Percentiles rank a stretch among this genome's conserved stretches.
These are phyloP conservation scores for Fallopia convolvulus DNA, from an alignment of 148 eudicot genomes.

Conservation along the genomic window DNA sequence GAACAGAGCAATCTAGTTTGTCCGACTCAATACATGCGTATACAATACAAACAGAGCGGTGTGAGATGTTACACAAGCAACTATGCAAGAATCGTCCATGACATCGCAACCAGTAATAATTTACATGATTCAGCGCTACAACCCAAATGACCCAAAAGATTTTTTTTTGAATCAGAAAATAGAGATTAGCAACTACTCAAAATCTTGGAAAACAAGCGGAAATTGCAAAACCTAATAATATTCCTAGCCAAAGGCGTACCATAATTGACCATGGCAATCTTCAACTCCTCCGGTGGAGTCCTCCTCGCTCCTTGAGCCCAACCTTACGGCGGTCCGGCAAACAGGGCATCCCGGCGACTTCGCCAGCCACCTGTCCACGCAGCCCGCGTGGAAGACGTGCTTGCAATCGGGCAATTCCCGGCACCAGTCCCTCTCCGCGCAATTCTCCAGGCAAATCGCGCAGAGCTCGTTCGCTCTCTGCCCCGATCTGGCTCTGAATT, in stretches of 20 bases:
- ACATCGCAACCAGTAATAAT: background rate
- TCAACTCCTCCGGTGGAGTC: background rate
- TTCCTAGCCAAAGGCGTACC: constrained; percentile 5
- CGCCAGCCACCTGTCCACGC: constrained; percentile 15
- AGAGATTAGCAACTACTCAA: background rate
- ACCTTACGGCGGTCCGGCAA: constrained; percentile 9
- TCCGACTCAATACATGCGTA: no score
- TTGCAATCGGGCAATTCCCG: constrained; percentile 16
- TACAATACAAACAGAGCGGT: no score
- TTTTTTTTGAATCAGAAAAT: no score
- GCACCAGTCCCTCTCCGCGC: constrained; percentile 12
- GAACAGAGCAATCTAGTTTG: no score
- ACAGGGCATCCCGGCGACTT: constrained; percentile 13
- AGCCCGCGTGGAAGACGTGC: constrained; percentile 11
- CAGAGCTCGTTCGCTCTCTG: background rate
- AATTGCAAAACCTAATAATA: background rate
- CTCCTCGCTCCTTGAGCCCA: background rate
- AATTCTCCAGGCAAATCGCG: constrained; percentile 14
- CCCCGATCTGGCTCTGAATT: background rate
- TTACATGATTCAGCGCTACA: background rate
- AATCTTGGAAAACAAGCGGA: background rate
- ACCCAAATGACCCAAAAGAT: background rate
- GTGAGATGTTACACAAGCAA: no score
- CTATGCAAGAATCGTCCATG: background rate
- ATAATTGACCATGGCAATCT: background rate